Evolutionary conservation across 2,329 filamentous ascomycete genomes (phyloP), one percentile per base, ranked within the genome.

Genomic region (Fusarium abutilonis): DNA sequence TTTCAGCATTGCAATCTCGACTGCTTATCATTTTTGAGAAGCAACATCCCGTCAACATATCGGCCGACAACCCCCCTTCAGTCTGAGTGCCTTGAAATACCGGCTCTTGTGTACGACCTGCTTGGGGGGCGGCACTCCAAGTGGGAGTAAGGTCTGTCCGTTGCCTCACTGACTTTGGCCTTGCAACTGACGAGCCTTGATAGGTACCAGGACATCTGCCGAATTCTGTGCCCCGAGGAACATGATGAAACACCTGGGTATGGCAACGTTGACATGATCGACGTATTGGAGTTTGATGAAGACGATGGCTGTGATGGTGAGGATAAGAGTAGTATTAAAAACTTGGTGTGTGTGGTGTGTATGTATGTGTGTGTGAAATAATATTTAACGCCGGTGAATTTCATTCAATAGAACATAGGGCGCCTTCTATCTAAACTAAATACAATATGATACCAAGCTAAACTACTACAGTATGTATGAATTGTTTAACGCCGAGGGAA

Each of bases 251-350:
- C 21, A 13, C 21, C 6, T 19, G 41, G 10, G 21, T 35, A 47
- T 36, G 28, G 17, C 6, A 49, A 6, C 31, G 11, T 66, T 15
- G 44, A 56, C 19, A 60, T 64, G 63, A 29, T 10, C 11, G 21
- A 23, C 9, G 47, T 63, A 14, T 35, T 60, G 53, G 53, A 63
- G 39, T 36, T 43, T 19, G 47, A 66, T 6, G 59, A 64, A 42
- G 53, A 56, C 2, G 41, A 46, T 9, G 46, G 52, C 14, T 46
- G 52, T 11, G 15, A 29, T 26, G n/a, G n/a, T 28, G 17, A 6
- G 19, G 38, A 21, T 35, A 15, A n/a, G 41, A 17, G 19, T 15
- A 19, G 14, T 13, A 31, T 34, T 34, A 38, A 15, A 32, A 21
- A 28, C 14, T 38, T 35, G 21, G 19, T 4, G 10, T 14, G 15